Conservation (phyloP, 179 eudicot genomes). For the Silene vulgaris region DNA sequence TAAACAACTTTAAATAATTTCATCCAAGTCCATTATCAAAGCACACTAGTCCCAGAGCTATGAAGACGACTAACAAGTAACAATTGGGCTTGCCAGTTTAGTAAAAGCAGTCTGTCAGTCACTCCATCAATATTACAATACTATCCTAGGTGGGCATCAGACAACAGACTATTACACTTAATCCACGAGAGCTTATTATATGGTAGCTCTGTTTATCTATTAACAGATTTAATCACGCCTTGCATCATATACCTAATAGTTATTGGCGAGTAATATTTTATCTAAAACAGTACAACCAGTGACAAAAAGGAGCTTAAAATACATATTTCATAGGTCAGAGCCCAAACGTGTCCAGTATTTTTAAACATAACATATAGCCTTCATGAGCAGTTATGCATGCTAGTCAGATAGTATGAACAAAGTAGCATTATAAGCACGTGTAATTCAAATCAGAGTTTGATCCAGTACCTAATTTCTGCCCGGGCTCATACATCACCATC, state of each 20-base stretch:
- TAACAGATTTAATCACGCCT: background rate
- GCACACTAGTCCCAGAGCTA: background rate
- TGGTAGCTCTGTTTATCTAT: background rate
- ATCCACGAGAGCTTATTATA: background rate
- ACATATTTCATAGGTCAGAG: background rate
- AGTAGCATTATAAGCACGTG: background rate
- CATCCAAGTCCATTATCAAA: background rate
- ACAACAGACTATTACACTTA: background rate
- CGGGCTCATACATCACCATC: constrained; percentile 73
- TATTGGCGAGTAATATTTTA: background rate
- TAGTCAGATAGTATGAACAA: background rate
- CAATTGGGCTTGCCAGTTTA: background rate
- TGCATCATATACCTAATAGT: background rate
- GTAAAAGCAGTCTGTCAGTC: background rate
- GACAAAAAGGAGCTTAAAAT: background rate
- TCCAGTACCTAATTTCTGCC: constrained; percentile 61
- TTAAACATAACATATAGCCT: background rate
- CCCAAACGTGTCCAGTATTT: background rate
- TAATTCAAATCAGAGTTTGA: background rate
- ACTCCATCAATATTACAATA: background rate
- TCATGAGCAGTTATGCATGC: background rate
- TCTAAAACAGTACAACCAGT: background rate
- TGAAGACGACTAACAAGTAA: background rate
- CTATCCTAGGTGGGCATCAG: background rate
- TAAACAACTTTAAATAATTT: background rate